These are phyloP conservation scores for Choanephora cucurbitarum DNA, from an alignment of 371 early-diverging fungal species.

Conservation along the genomic window DNA sequence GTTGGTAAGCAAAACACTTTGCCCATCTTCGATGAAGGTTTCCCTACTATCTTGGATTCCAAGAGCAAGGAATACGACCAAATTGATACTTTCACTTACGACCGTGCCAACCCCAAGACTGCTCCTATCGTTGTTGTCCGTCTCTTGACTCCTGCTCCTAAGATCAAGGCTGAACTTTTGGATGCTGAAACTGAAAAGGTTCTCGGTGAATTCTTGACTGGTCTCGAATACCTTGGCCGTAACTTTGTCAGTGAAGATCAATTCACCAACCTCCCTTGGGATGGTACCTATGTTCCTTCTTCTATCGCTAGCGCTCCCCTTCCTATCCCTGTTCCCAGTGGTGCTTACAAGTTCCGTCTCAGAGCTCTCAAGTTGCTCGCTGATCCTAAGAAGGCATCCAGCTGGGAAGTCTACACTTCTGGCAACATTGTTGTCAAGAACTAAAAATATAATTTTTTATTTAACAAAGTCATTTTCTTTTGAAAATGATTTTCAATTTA, in stretches of 20 bases:
- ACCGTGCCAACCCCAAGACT: constrained; percentile 20
- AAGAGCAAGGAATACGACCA: constrained; percentile 15
- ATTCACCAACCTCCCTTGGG: constrained; percentile 20
- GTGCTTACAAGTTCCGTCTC: constrained; percentile 27
- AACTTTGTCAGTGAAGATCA: constrained; percentile 17
- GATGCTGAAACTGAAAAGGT: constrained; percentile 26
- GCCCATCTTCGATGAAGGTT: constrained; percentile 27
- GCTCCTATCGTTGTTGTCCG: constrained; percentile 30
- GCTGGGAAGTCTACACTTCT: constrained; percentile 30
- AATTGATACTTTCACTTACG: constrained; percentile 24
- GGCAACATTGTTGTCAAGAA: constrained; percentile 34
- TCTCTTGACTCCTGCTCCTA: constrained; percentile 28
- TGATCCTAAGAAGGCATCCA: constrained; percentile 27
- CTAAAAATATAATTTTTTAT: constrained; percentile 13
- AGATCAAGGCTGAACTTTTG: constrained; percentile 28
- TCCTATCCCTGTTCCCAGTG: constrained; percentile 22
- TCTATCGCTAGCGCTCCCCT: constrained; percentile 8
- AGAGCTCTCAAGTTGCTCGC: constrained; percentile 32
- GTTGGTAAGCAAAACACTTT: constrained; percentile 48
- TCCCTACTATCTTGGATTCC: constrained; percentile 19
- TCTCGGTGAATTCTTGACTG: constrained; percentile 22
- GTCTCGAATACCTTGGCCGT: constrained; percentile 25
- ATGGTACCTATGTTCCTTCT: constrained; percentile 32
- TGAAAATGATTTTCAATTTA: no score
- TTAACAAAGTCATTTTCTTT: background rate